Base-by-base conservation (phyloP, 345 rosid genomes). In the Pistacia atlantica region DNA sequence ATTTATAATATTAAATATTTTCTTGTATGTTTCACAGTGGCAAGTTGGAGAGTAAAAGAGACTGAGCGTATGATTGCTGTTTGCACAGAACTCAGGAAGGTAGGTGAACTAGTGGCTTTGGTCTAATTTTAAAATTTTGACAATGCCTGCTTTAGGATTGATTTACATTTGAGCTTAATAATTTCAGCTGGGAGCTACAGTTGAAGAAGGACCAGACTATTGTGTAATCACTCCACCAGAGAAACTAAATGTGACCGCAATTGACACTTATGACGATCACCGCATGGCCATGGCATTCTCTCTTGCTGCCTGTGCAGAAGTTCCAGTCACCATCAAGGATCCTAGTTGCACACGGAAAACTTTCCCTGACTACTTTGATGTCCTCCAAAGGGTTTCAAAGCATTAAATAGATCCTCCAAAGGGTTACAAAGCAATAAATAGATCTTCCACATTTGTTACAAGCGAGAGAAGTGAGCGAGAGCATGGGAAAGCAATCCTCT, bases 231-330 rank as follows among this genome's bases (percentile, higher is more conserved):
- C 97, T 80, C 98, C 98, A 37, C 98, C 99, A 0, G 89, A 91
- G 75, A 96, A 91, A 78, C 76, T 96, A 73, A 91, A 84, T 10
- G 78, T 89, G 5, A 65, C 98, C 4, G 91, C 89, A 55, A 94
- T 96, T 22, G 98, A 94, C 83, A 96, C 99, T 9, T 96, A 94
- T 0, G 98, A 96, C 65, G 99, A 96, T 85, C 98, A 94, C 67
- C 85, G 99, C 60, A 96, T 96, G 99, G 99, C 99, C 74, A 94
- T 96, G 99, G 89, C 99, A 9, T 96, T 94, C 86, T 93, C 98
- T 17, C 94, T 96, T 11, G 99, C 98, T 25, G 98, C 98, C 62
- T 96, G 97, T 81, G 92, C 87, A n/a, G 95, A 89, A 37, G 99
- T 96, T 74, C 95, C 97, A 3, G 93, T 96, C 60, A 96, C 97